Evolutionary conservation across 495 filamentous ascomycete species (phyloP).

Genomic region (Neurospora hispaniola): DNA sequence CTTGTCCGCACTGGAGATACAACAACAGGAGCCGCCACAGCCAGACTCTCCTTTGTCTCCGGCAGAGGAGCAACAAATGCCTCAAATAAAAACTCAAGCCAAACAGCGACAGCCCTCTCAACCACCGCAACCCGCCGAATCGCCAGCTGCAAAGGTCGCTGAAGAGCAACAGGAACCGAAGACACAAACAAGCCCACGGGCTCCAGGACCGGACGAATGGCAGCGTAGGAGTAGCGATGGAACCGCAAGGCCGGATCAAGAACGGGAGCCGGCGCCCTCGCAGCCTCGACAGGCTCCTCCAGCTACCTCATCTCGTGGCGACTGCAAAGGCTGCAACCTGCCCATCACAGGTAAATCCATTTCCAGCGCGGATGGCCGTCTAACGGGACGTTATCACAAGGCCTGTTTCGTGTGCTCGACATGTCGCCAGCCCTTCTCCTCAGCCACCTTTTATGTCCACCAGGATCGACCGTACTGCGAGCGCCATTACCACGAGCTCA

Average conservation of each 20-base stretch:
- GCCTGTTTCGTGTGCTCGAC: constrained; percentile 86
- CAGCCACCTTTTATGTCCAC: constrained; percentile 86
- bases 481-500: constrained; percentile 85
- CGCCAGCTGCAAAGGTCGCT: background rate
- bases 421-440: constrained; percentile 71
- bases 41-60: constrained; percentile 8
- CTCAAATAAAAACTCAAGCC: background rate
- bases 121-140: background rate
- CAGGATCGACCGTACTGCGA: constrained; percentile 82
- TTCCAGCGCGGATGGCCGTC: constrained; percentile 82
- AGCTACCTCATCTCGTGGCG: constrained; percentile 44
- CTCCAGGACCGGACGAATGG: background rate
- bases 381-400: constrained; percentile 91
- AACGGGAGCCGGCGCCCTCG: constrained; percentile 5
- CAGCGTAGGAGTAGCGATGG: background rate
- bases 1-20: background rate
- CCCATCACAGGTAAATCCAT: constrained; percentile 84
- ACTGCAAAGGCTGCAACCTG: constrained; percentile 72
- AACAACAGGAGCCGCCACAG: background rate
- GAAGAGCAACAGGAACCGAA: background rate
- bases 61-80: constrained; percentile 6
- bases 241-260: background rate
- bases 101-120: background rate
- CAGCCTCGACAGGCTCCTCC: constrained; percentile 6
- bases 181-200: background rate